A percentile compares a stretch with the other conserved stretches of the same genome.
Evolutionary conservation across 2,329 filamentous ascomycete genomes (phyloP).

Genomic region (Diaporthe aspalathi): DNA sequence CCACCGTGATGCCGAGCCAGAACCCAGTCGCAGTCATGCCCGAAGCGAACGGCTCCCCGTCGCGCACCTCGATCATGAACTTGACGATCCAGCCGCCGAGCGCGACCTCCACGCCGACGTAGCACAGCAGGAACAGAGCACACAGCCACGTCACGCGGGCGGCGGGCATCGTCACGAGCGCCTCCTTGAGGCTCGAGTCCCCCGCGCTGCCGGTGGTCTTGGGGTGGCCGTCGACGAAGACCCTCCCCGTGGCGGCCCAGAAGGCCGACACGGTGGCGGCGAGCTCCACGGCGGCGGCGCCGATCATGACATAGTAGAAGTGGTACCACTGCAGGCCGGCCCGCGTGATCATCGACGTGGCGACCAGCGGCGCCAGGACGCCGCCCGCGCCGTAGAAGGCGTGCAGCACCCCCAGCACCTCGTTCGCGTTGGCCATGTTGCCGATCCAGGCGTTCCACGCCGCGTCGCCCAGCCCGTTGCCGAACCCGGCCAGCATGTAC

Average conservation of each 20-base stretch:
- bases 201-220: slow-evolving; percentile 43
- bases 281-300: slow-evolving; percentile 66
- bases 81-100: slow-evolving; percentile 86
- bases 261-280: slow-evolving; percentile 62
- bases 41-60: slow-evolving; percentile 74
- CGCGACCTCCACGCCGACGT: slow-evolving; percentile 81
- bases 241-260: slow-evolving; percentile 66
- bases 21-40: slow-evolving; percentile 84
- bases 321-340: slow-evolving; percentile 72
- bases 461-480: slow-evolving; percentile 73
- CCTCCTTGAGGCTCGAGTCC: slow-evolving; percentile 48
- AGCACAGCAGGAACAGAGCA: slow-evolving; percentile 78
- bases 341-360: slow-evolving; percentile 76
- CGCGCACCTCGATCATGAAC: slow-evolving; percentile 82
- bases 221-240: slow-evolving; percentile 59
- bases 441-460: slow-evolving; percentile 67
- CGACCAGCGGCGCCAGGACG: slow-evolving; percentile 75
- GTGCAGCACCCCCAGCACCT: slow-evolving; percentile 76
- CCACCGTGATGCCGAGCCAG: slow-evolving; percentile 83
- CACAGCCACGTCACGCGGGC: slow-evolving; percentile 75
- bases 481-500: slow-evolving; percentile 75
- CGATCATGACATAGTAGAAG: slow-evolving; percentile 81
- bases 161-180: slow-evolving; percentile 55
- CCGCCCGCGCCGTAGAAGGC: slow-evolving; percentile 77
- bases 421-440: slow-evolving; percentile 76